Conservation (phyloP, 371 early-diverging fungal genomes). For the Actinomucor elegans region DNA sequence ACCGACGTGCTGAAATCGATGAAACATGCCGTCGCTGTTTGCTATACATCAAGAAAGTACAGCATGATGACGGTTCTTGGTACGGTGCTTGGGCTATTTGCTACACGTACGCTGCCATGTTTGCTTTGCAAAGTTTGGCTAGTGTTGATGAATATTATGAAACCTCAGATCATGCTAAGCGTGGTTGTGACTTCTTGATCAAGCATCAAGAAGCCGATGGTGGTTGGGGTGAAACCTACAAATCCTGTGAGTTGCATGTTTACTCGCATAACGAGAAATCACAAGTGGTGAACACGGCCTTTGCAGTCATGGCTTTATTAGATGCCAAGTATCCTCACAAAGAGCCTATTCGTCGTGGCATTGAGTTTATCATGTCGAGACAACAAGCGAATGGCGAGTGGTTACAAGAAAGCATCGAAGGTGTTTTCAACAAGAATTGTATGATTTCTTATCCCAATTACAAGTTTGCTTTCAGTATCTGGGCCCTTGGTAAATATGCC, state of each 20-base stretch:
- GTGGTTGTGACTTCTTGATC: conserved; percentile 84
- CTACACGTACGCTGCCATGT: conserved; percentile 96
- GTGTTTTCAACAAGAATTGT: conserved; percentile 95
- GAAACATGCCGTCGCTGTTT: conserved; percentile 65
- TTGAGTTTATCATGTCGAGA: conserved; percentile 79
- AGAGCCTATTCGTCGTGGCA: conserved; percentile 73
- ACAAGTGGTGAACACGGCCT: conserved; percentile 93
- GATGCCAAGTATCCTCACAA: conserved; percentile 86
- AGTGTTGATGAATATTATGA: conserved; percentile 82
- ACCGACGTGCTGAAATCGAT: conserved; percentile 83
- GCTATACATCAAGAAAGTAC: conserved; percentile 70
- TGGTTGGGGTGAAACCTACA: conserved; percentile 97
- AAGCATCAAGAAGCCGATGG: conserved; percentile 88
- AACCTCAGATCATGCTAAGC: conserved; percentile 51
- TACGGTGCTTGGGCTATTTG: conserved; percentile 97
- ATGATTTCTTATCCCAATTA: conserved; percentile 95
- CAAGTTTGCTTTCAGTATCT: conserved; percentile 91
- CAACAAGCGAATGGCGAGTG: conserved; percentile 93
- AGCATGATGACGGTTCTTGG: conserved; percentile 90
- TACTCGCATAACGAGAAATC: conserved; percentile 68
- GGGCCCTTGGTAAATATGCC: conserved; percentile 93
- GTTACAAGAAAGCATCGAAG: conserved; percentile 96
- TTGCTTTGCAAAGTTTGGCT: conserved; percentile 87
- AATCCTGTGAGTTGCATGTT: conserved; percentile 74
- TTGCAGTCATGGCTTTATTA: conserved; percentile 85